phyloP scores from a whole-genome alignment of 106 monocot species.

The Phalaenopsis equestris region DNA sequence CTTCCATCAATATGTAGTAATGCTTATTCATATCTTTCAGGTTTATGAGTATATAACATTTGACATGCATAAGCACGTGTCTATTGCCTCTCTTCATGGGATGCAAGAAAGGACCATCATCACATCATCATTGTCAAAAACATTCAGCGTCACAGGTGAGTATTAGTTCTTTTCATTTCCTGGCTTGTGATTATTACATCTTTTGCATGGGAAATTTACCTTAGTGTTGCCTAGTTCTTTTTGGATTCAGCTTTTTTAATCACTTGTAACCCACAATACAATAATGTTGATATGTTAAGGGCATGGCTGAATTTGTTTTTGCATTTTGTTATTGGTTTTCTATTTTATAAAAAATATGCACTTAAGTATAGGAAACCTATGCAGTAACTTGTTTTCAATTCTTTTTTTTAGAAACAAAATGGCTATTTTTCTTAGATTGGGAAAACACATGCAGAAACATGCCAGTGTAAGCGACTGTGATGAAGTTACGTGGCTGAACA shows the following conservation, averaged over 20 bases:
- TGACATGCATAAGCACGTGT: slow-evolving; percentile 53
- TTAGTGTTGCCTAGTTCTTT: not conserved
- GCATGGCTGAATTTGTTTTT: no score
- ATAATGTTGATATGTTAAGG: no score
- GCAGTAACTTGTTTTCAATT: no score
- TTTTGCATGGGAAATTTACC: not conserved
- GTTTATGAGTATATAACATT: slow-evolving; percentile 85
- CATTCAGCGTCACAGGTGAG: slow-evolving; percentile 83
- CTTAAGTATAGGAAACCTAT: no score
- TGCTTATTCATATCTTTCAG: slow-evolving; percentile 28
- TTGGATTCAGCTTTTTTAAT: not conserved
- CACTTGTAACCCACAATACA: not conserved
- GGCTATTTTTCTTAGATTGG: no score
- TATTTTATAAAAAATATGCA: no score
- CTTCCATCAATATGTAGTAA: not conserved
- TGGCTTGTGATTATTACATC: not conserved
- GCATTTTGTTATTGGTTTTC: no score
- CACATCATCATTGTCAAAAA: slow-evolving; percentile 91
- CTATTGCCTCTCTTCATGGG: slow-evolving; percentile 63
- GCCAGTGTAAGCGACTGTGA: no score
- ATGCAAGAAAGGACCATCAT: slow-evolving; percentile 93
- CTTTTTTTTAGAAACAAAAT: no score
- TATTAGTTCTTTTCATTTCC: not conserved
- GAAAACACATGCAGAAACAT: no score
- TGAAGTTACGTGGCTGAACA: no score